phyloP scores from a whole-genome alignment of 441 rosid species.

The Populus hybrid region DNA sequence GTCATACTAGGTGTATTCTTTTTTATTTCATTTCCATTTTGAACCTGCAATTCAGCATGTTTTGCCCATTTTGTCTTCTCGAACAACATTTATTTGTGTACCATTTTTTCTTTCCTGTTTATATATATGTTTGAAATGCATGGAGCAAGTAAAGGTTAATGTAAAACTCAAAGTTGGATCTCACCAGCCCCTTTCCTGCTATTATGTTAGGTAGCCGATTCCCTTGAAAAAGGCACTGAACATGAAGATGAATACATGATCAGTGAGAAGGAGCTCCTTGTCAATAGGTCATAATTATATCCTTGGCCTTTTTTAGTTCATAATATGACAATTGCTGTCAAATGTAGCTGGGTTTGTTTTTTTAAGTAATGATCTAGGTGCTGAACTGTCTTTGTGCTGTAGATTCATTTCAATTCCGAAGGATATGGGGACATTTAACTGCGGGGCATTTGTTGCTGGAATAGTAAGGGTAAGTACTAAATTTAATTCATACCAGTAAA shows the following conservation, averaged over 20 bases:
- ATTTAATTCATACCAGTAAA: conserved; percentile 5
- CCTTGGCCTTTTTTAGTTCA: not conserved
- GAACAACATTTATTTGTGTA: not conserved
- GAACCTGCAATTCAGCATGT: not conserved
- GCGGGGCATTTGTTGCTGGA: conserved; percentile 99
- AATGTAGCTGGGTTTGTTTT: not conserved
- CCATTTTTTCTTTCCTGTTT: not conserved
- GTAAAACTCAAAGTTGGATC: not conserved
- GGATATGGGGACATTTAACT: conserved; percentile 97
- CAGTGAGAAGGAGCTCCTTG: conserved; percentile 96
- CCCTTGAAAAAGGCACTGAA: conserved; percentile 98
- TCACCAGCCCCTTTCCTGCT: not conserved
- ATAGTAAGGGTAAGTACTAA: conserved; percentile 67
- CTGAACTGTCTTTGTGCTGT: conserved; percentile 9
- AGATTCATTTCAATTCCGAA: conserved; percentile 96
- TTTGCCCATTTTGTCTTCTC: not conserved
- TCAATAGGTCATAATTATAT: conserved; percentile 55
- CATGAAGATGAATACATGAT: conserved; percentile 99
- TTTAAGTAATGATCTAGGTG: conserved; percentile 15
- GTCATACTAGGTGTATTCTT: not conserved
- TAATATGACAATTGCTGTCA: conserved; percentile 6
- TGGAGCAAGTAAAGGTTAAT: not conserved
- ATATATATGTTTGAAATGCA: not conserved
- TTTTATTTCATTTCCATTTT: not conserved
- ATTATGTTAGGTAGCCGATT: conserved; percentile 76